phyloP scores from a whole-genome alignment of 2,329 filamentous ascomycete species.

The Fusarium sp. region DNA sequence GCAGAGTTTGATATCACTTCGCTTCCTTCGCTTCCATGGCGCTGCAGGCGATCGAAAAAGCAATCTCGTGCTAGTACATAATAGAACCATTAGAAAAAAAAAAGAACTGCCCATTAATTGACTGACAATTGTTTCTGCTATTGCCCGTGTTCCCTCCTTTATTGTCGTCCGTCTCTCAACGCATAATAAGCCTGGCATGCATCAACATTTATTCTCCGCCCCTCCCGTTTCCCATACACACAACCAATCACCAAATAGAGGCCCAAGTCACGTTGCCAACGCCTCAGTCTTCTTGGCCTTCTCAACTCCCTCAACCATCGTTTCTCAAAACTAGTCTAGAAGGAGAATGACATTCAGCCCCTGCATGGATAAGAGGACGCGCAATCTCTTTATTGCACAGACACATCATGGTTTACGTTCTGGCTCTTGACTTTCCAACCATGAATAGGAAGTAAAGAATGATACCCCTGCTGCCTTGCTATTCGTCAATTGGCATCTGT shows the following conservation, averaged over 20 bases:
- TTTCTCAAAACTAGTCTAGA: slow-evolving; percentile 15
- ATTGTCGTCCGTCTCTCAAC: too few species aligned
- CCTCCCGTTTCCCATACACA: slow-evolving; percentile 11
- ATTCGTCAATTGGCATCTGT: slow-evolving; percentile 31
- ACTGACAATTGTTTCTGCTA: background rate
- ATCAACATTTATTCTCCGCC: slow-evolving; percentile 22
- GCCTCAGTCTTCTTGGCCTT: slow-evolving; percentile 20
- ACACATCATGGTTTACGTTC: slow-evolving; percentile 4
- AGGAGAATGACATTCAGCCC: slow-evolving; percentile 16
- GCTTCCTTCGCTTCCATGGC: slow-evolving; percentile 28
- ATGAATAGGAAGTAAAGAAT: background rate
- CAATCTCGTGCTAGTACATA: slow-evolving; percentile 26
- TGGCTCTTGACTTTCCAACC: slow-evolving; percentile 1
- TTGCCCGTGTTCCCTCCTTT: too few species aligned
- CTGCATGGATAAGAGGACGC: slow-evolving; percentile 3
- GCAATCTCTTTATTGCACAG: background rate
- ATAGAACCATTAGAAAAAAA: slow-evolving; percentile 3
- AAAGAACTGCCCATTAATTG: background rate
- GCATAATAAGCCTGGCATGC: background rate
- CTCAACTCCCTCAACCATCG: background rate
- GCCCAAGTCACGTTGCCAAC: slow-evolving; percentile 36
- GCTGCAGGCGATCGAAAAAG: slow-evolving; percentile 37
- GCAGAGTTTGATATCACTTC: slow-evolving; percentile 27
- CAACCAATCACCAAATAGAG: slow-evolving; percentile 28
- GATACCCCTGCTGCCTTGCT: slow-evolving; percentile 3